phyloP scores from a whole-genome alignment of 2,329 filamentous ascomycete species.

The Sporothrix curviconia region DNA sequence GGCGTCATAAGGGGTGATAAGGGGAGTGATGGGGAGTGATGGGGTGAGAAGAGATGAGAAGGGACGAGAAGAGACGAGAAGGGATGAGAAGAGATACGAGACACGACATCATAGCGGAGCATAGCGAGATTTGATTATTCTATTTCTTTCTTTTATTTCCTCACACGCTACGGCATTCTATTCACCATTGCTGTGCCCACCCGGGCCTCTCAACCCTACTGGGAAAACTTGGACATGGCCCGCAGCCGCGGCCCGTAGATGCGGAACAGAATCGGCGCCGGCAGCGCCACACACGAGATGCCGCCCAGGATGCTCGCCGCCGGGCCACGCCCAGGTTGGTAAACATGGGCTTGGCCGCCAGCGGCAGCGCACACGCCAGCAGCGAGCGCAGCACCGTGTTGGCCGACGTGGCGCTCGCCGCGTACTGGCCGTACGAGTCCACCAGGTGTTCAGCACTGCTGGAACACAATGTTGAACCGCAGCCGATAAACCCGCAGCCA shows the following conservation, averaged over 20 bases:
- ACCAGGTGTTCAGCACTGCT: conserved; percentile 46
- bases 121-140: background rate
- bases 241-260: conserved; percentile 16
- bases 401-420: conserved; percentile 58
- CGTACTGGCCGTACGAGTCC: conserved; percentile 49
- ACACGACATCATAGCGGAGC: background rate
- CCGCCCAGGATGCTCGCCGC: conserved; percentile 25
- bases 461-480: conserved; percentile 42
- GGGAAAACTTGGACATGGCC: conserved; percentile 15
- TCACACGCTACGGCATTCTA: background rate
- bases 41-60: too few relatives aligned
- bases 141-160: background rate
- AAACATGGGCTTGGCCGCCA: conserved; percentile 56
- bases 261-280: conserved; percentile 37
- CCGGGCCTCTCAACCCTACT: background rate
- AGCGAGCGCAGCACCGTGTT: conserved; percentile 53
- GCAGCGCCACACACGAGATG: conserved; percentile 39
- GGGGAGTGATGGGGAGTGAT: too few relatives aligned
- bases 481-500: conserved; percentile 33
- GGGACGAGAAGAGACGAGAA: background rate
- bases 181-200: background rate
- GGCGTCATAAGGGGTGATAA: too few relatives aligned
- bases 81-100: background rate
- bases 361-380: conserved; percentile 52
- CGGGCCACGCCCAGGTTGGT: conserved; percentile 25